A percentile compares a stretch with the other conserved stretches of the same genome.
phyloP scores from a whole-genome alignment of 306 rosid species.

The Citrullus colocynthis region DNA sequence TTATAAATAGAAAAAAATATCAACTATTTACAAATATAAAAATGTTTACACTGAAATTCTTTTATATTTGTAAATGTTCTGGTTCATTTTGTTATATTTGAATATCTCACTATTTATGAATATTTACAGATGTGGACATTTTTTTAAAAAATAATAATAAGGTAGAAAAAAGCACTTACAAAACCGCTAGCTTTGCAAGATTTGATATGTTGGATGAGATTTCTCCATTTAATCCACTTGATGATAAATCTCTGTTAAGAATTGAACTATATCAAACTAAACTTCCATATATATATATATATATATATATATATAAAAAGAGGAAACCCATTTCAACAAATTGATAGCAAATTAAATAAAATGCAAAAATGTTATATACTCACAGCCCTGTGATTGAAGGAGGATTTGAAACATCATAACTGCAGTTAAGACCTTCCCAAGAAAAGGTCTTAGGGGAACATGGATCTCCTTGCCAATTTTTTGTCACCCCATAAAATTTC shows the following conservation, averaged over 20 bases:
- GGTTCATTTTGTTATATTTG: too few species aligned
- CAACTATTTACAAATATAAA: too few species aligned
- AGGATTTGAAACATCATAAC: conserved; percentile 6
- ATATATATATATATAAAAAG: background rate
- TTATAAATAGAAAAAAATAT: too few species aligned
- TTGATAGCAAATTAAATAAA: background rate
- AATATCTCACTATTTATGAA: too few species aligned
- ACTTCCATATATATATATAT: background rate
- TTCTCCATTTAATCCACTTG: background rate
- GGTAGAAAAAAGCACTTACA: background rate
- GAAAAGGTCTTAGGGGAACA: conserved; percentile 15
- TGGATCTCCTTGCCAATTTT: conserved; percentile 38
- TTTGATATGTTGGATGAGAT: background rate
- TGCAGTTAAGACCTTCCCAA: conserved; percentile 29
- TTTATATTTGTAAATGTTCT: too few species aligned
- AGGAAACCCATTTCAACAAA: background rate
- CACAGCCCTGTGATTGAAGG: conserved; percentile 37
- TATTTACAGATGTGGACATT: too few species aligned
- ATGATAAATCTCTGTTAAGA: background rate
- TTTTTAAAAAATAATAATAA: too few species aligned
- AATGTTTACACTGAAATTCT: too few species aligned
- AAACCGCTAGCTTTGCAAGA: background rate
- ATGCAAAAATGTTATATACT: background rate
- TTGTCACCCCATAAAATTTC: conserved; percentile 8
- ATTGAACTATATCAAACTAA: background rate